Evolutionary conservation across 2,329 filamentous ascomycete genomes (phyloP).

Genomic region (Neofusicoccum laricinum): DNA sequence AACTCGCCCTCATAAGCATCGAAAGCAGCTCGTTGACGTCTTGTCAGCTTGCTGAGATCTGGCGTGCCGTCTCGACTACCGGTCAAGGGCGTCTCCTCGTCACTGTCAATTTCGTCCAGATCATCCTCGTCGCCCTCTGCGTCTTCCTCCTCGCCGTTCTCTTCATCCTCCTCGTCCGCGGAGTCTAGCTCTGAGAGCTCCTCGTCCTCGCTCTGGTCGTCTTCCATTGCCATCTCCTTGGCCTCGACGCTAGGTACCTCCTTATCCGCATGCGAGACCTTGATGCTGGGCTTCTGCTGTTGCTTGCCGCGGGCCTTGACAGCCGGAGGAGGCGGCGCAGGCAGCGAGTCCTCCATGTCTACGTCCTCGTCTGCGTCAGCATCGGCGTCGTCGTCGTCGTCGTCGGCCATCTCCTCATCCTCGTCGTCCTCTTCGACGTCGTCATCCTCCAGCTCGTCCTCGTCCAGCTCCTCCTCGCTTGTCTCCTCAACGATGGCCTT

Average conservation of each 20-base stretch:
- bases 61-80: conserved; percentile 57
- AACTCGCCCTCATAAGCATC: conserved; percentile 50
- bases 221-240: conserved; percentile 48
- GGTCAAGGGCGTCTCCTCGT: conserved; percentile 51
- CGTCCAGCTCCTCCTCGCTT: conserved; percentile 40
- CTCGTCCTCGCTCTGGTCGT: conserved; percentile 47
- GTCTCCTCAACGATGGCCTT: conserved; percentile 39
- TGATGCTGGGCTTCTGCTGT: conserved; percentile 38
- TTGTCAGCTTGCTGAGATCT: conserved; percentile 65
- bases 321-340: conserved; percentile 25
- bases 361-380: conserved; percentile 19
- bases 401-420: conserved; percentile 34
- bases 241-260: conserved; percentile 38
- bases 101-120: conserved; percentile 44
- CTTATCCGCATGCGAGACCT: conserved; percentile 26
- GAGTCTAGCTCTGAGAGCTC: conserved; percentile 40
- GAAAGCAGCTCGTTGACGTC: conserved; percentile 61
- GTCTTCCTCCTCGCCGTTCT: conserved; percentile 42
- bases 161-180: conserved; percentile 38
- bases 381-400: conserved; percentile 24
- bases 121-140: conserved; percentile 39
- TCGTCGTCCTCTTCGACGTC: conserved; percentile 37
- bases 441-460: conserved; percentile 37
- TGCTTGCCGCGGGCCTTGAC: conserved; percentile 19
- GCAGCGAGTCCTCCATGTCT: conserved; percentile 24